Evolutionary conservation across 2,329 filamentous ascomycete species (phyloP).

Genomic region (Alternaria brassicae): DNA sequence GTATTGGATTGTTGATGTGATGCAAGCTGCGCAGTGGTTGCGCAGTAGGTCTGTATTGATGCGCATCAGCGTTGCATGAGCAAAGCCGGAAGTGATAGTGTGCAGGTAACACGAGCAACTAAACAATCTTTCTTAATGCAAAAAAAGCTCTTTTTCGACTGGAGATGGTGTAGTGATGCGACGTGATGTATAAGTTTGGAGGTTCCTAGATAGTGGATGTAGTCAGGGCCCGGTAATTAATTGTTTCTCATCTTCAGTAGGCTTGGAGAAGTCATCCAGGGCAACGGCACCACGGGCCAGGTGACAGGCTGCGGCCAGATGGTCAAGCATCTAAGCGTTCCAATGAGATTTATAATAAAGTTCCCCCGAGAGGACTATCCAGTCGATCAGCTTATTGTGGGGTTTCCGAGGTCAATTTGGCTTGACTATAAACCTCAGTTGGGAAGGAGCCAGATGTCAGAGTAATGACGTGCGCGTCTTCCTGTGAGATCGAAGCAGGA

Average conservation of each 20-base stretch:
- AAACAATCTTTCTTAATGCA: background rate
- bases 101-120: background rate
- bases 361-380: background rate
- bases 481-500: no score
- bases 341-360: background rate
- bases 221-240: background rate
- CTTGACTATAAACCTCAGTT: background rate
- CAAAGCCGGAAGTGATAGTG: background rate
- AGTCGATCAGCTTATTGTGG: background rate
- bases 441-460: background rate
- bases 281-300: background rate
- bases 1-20: background rate
- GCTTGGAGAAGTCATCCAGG: background rate
- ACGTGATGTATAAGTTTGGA: background rate
- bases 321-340: background rate
- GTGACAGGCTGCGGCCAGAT: no score
- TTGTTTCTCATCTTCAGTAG: background rate
- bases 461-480: background rate
- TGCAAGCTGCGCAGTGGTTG: background rate
- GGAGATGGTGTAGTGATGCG: background rate
- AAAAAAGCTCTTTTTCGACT: background rate
- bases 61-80: no score
- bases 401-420: background rate
- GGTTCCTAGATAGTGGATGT: background rate
- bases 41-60: background rate